Base-by-base conservation (phyloP, 805 yeast species). In the Sugiyamaella floridensis region DNA sequence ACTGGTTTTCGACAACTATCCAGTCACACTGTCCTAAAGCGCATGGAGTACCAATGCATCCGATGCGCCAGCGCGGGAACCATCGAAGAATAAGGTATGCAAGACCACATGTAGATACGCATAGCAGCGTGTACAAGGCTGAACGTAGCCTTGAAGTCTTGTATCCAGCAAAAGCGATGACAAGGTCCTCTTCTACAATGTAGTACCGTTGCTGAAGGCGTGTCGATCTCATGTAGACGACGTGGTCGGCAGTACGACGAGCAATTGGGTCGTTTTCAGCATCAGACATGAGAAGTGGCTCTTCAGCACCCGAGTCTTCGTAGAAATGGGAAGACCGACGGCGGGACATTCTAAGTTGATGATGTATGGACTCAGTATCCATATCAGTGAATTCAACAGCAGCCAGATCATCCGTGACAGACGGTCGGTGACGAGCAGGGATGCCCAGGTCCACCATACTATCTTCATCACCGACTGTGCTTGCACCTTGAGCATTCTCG, bases 131-230 rank as follows among this genome's bases (percentile, higher is more conserved):
- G 64, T 83, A 89, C 0, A 77, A 14, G 0, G 71, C 41, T 4
- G 69, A 61, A 55, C 82, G 79, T 58, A 75, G 50, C 47, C 63
- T 63, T 11, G 83, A 78, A 14, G 82, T 79, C 50, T 68, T 68
- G 67, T 87, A 93, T 4, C 98, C 98, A 0, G 97, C 99, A 56
- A 93, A 86, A 56, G 96, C 97, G 55, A 93, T 79, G 11, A 92
- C 92, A 63, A 93, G 73, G 71, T 93, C 99, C 66, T 93, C 99
- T 67, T 93, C 98, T 0, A 97, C 90, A 56, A 93, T 79, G 67
- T 92, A 93, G 67, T 86, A 89, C 53, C 97, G 76, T 69, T 93
- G 99, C 53, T 62, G 55, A 58, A 53, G 43, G 53, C 73, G 49
- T 58, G 62, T 50, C 53, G 70, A 46, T 47, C 53, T 22, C n/a